Conservation (phyloP, 2,329 filamentous ascomycete genomes). For the Fusarium cicatricum region DNA sequence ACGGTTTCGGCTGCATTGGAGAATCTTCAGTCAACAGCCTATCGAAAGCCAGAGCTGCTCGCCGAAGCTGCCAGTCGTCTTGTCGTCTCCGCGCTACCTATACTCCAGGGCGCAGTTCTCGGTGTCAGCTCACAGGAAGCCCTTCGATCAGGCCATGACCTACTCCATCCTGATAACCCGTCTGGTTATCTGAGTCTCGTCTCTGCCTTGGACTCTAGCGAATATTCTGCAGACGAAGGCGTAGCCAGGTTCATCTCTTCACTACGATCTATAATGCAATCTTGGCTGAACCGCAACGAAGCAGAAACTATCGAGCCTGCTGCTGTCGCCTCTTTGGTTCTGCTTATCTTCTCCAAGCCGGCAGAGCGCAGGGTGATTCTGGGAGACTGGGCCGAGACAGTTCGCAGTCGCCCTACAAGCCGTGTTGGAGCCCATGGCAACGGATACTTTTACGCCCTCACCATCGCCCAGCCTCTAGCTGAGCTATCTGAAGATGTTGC, state of each 20-base stretch:
- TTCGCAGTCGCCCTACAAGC: constrained; percentile 47
- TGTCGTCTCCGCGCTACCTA: constrained; percentile 60
- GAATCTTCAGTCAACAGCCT: constrained; percentile 52
- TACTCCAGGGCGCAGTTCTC: constrained; percentile 52
- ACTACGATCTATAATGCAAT: constrained; percentile 48
- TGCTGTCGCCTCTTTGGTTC: constrained; percentile 59
- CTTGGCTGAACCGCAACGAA: constrained; percentile 61
- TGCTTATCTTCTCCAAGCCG: constrained; percentile 55
- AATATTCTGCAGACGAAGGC: background rate
- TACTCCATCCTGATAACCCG: constrained; percentile 35
- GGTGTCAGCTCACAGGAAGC: constrained; percentile 9
- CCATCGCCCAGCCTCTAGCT: constrained; percentile 57
- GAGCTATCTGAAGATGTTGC: constrained; percentile 45
- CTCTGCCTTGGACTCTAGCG: constrained; percentile 25
- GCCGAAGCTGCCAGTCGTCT: constrained; percentile 69
- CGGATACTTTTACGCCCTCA: constrained; percentile 63
- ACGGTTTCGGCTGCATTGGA: constrained; percentile 49
- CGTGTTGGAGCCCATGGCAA: constrained; percentile 51
- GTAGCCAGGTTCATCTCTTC: constrained; percentile 36
- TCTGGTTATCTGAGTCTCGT: constrained; percentile 36
- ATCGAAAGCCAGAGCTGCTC: constrained; percentile 70
- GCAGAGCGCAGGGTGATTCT: constrained; percentile 52
- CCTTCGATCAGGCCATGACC: constrained; percentile 34
- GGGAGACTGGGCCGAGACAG: constrained; percentile 55
- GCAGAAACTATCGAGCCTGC: constrained; percentile 58